Evolutionary conservation across 2,329 filamentous ascomycete genomes (phyloP), one percentile per base, ranked within the genome.

Genomic region (Xylaria sp.): DNA sequence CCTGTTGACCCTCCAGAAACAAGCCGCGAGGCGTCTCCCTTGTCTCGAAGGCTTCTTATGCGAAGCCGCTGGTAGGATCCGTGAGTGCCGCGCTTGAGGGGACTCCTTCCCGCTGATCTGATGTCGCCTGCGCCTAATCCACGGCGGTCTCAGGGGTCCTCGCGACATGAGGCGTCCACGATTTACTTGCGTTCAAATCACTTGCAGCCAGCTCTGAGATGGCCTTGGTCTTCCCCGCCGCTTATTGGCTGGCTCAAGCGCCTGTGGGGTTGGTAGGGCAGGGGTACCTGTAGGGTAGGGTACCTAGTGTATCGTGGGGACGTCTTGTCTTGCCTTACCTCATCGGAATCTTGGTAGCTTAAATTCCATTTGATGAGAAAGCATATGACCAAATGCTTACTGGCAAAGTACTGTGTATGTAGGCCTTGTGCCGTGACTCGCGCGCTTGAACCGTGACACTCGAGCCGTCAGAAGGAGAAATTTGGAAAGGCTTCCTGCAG

Each of bases 351-450:
- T 48, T 51, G 53, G 49, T 40, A 45, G 44, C 53, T 45, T 42
- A 47, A 44, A 52, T 53, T 43, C 45, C 43, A 58, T 55, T 53
- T 48, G 52, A 52, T 44, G 50, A 50, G 58, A 48, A 49, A 43
- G 54, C 52, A 61, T 50, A 48, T 50, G 58, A 61, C 48, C 50
- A 56, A 50, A 48, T 49, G 47, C 47, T 41, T 51, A 47, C 52
- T 50, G 50, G 50, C 58, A n/a, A n/a, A n/a, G n/a, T n/a, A n/a
- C n/a, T n/a, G n/a, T n/a, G n/a, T n/a, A n/a, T n/a, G n/a, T 34
- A 4, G 16, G 29, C 11, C 29, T 4, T 34, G 29, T 34, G 29
- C 29, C 52, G 56, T 56, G 50, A 56, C 56, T 53, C 45, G 55
- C 50, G 58, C 55, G 47, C 52, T 45, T 45, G 42, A 54, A 46